Conservation (phyloP, 2,329 filamentous ascomycete genomes). For the Conoideocrella luteorostrata region DNA sequence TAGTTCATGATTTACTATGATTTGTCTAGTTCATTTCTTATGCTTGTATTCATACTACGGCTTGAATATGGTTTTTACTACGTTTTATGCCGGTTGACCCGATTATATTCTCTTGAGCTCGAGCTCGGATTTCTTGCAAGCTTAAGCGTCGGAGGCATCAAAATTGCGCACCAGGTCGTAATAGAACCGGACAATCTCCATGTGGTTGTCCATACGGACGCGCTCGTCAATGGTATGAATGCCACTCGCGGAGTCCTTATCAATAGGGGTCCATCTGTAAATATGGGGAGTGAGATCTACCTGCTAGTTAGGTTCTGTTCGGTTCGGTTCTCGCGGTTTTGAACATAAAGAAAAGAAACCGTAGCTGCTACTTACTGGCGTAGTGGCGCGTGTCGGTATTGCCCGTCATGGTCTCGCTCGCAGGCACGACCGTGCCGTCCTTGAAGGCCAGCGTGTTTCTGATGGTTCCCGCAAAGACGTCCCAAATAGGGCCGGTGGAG, state of each 20-base stretch:
- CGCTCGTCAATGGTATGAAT: slow-evolving; percentile 38
- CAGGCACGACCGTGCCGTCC: slow-evolving; percentile 44
- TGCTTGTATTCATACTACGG: no score
- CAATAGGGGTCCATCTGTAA: slow-evolving; percentile 38
- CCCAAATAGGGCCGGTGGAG: slow-evolving; percentile 37
- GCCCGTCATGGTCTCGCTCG: slow-evolving; percentile 37
- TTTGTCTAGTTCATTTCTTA: no score
- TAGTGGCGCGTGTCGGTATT: slow-evolving; percentile 39
- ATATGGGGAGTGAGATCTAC: slow-evolving; percentile 25
- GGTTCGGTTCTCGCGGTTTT: not conserved
- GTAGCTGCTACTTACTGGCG: slow-evolving; percentile 22
- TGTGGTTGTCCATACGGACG: slow-evolving; percentile 30
- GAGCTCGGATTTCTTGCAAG: not conserved
- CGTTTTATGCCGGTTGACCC: no score
- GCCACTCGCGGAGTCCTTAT: slow-evolving; percentile 17
- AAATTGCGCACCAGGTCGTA: slow-evolving; percentile 38
- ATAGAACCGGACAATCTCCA: slow-evolving; percentile 37
- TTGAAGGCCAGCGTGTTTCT: slow-evolving; percentile 38
- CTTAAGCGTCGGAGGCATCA: slow-evolving; percentile 21
- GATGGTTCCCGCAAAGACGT: slow-evolving; percentile 45
- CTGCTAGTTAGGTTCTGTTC: not conserved
- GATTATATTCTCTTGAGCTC: not conserved
- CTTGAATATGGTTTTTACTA: no score
- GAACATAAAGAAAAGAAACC: not conserved
- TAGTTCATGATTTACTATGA: not conserved